A percentile compares a stretch with the other conserved stretches of the same genome.
These are phyloP conservation scores for Arachis stenosperma DNA, from an alignment of 306 rosid genomes.

Conservation along the genomic window DNA sequence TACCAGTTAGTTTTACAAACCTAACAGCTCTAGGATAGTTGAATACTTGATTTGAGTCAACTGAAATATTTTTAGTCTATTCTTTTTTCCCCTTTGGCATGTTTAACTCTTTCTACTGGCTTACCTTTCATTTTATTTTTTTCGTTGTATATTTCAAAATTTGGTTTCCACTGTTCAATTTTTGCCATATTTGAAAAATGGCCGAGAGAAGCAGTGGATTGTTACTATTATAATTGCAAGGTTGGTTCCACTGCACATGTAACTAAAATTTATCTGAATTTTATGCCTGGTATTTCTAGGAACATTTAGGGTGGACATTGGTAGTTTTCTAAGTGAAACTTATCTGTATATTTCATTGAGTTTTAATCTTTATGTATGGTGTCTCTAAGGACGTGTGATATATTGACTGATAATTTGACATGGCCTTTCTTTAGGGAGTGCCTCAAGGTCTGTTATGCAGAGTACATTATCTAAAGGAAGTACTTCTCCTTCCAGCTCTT, in stretches of 20 bases:
- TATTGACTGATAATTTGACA: conserved; percentile 33
- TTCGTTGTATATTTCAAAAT: conserved; percentile 24
- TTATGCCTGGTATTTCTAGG: conserved; percentile 23
- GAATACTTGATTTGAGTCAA: neutral
- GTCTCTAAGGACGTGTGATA: conserved; percentile 24
- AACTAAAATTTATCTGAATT: conserved; percentile 23
- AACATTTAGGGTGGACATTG: conserved; percentile 17
- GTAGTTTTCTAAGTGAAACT: conserved; percentile 18
- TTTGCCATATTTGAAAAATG: conserved; percentile 25
- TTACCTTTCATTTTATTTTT: neutral
- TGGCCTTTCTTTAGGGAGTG: conserved; percentile 73
- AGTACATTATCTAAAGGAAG: conserved; percentile 82
- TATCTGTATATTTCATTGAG: neutral
- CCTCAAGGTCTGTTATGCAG: conserved; percentile 87
- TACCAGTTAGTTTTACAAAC: conserved; percentile 8
- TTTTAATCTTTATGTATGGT: neutral
- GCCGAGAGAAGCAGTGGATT: conserved; percentile 18
- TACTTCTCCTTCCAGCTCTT: conserved; percentile 88
- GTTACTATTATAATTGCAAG: conserved; percentile 17
- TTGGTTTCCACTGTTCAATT: conserved; percentile 7
- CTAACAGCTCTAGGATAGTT: neutral
- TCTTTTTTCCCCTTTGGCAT: too few species aligned
- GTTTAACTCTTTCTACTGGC: neutral
- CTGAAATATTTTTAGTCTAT: neutral
- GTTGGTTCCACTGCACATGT: conserved; percentile 24